Percentiles rank a stretch among this genome's conserved stretches.
phyloP scores from a whole-genome alignment of 2,329 filamentous ascomycete species.

The Trichoderma koningii region DNA sequence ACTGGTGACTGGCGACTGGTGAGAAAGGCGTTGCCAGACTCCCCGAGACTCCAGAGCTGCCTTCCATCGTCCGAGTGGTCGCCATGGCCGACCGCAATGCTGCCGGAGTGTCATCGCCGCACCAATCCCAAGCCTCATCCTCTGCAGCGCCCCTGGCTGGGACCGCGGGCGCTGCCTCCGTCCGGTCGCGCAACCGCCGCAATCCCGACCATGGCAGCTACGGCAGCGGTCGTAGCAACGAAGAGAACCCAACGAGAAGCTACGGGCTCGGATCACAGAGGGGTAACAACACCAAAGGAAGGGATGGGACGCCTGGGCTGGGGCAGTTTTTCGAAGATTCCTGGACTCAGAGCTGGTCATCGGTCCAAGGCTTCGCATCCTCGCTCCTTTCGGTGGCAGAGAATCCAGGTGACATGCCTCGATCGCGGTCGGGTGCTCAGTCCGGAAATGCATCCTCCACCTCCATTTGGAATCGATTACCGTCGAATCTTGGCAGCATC shows the following conservation, averaged over 20 bases:
- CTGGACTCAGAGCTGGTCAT: constrained; percentile 57
- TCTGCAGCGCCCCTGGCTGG: constrained; percentile 47
- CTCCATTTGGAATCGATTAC: constrained; percentile 31
- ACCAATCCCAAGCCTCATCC: constrained; percentile 52
- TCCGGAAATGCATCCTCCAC: neutral
- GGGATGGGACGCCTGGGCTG: constrained; percentile 31
- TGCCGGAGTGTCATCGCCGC: constrained; percentile 39
- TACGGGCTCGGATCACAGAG: neutral
- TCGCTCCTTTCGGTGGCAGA: constrained; percentile 43
- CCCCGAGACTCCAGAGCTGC: constrained; percentile 35
- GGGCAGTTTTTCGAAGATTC: constrained; percentile 52
- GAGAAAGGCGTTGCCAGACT: constrained; percentile 35
- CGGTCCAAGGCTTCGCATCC: constrained; percentile 57
- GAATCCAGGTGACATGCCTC: constrained; percentile 28
- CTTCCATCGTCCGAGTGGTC: constrained; percentile 39
- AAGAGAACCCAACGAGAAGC: neutral
- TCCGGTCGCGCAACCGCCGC: constrained; percentile 56
- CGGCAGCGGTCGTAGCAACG: constrained; percentile 4
- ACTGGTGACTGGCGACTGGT: constrained; percentile 34
- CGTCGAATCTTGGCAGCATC: constrained; percentile 29
- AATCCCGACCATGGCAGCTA: constrained; percentile 38
- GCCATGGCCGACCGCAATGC: constrained; percentile 43
- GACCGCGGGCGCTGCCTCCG: constrained; percentile 44
- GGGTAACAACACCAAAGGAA: neutral
- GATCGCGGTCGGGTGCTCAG: constrained; percentile 32